phyloP scores from a whole-genome alignment of 345 rosid genomes.

The Cardamine resedifolia region DNA sequence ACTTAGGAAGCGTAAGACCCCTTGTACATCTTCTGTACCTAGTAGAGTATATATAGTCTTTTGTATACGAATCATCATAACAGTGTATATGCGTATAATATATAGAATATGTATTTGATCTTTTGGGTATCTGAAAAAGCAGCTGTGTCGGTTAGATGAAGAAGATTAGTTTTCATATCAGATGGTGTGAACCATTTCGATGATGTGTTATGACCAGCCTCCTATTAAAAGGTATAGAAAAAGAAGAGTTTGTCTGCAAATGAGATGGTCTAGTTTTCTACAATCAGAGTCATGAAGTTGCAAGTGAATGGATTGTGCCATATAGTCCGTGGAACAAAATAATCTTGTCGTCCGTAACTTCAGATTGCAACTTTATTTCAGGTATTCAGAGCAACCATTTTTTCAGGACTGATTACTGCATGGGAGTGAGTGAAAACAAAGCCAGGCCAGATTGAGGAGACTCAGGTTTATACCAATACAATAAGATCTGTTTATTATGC shows the following conservation, averaged over 20 bases:
- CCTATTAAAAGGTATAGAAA: no score
- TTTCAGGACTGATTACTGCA: no score
- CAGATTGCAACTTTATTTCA: not conserved
- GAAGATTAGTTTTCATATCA: not conserved
- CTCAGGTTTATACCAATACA: not conserved
- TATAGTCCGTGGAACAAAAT: not conserved
- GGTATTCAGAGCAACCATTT: not conserved
- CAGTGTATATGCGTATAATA: constrained; percentile 10
- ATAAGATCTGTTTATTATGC: not conserved
- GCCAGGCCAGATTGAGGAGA: not conserved
- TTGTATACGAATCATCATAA: constrained; percentile 5
- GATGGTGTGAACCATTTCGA: no score
- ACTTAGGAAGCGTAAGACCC: constrained; percentile 15
- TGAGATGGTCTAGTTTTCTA: not conserved
- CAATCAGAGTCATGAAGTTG: not conserved
- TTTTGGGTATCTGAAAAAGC: constrained; percentile 7
- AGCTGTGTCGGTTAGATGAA: not conserved
- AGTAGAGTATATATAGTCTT: not conserved
- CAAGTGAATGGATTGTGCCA: not conserved
- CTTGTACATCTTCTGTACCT: constrained; percentile 27
- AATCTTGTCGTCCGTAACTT: not conserved
- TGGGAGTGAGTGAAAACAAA: no score
- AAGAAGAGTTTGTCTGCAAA: not conserved
- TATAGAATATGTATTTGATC: constrained; percentile 15
- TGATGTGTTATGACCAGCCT: no score